Conservation (phyloP, 2,329 filamentous ascomycete species). For the Colletotrichum kahawae region DNA sequence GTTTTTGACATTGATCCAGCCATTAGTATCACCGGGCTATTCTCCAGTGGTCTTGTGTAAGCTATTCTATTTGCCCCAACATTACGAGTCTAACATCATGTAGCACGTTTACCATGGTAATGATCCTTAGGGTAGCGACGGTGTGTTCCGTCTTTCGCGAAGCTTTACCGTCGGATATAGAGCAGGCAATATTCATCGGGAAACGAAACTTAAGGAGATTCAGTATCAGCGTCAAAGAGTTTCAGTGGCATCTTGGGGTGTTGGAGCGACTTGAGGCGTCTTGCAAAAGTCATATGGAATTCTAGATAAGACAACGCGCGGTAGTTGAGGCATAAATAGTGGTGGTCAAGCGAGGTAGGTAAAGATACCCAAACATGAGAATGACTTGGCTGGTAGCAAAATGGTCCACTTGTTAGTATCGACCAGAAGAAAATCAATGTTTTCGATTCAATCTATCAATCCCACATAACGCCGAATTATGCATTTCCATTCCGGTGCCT, state of each 20-base stretch:
- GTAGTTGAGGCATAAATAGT: background rate
- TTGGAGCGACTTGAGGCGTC: constrained; percentile 23
- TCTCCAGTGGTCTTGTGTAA: constrained; percentile 35
- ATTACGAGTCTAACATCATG: background rate
- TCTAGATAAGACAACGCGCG: background rate
- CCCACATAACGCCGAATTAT: background rate
- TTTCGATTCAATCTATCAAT: background rate
- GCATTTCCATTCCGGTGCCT: background rate
- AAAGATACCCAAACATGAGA: background rate
- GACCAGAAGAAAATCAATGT: background rate
- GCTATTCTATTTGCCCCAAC: background rate
- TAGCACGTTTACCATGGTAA: constrained; percentile 31
- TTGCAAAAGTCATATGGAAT: background rate
- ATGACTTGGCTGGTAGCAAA: background rate
- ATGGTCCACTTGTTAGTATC: background rate
- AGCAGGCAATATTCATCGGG: constrained; percentile 23
- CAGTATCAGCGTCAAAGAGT: constrained; percentile 25
- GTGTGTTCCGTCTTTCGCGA: constrained; percentile 15
- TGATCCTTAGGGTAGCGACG: constrained; percentile 27
- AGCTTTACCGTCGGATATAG: constrained; percentile 23
- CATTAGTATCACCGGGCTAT: constrained; percentile 31
- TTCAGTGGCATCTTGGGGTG: constrained; percentile 26
- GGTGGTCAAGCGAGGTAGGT: background rate
- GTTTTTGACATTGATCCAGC: constrained; percentile 30
- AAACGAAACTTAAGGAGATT: constrained; percentile 26